Evolutionary conservation across 2,329 filamentous ascomycete genomes (phyloP), one percentile per base, ranked within the genome.

Genomic region (Pseudonectria foliicola): DNA sequence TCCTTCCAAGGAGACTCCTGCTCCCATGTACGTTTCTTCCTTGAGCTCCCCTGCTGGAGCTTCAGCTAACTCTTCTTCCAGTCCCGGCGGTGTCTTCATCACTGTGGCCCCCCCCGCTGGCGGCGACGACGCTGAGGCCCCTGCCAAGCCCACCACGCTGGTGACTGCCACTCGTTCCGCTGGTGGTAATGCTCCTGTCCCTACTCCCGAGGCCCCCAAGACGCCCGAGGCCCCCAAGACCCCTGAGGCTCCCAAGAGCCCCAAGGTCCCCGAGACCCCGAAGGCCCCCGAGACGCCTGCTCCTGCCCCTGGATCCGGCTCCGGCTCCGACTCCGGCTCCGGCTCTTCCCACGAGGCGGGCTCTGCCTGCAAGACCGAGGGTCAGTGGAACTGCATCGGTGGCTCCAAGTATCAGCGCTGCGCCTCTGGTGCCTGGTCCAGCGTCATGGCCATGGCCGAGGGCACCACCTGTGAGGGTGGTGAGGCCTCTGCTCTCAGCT

Each of bases 341-440:
- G 51, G 45, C 16, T 57, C 61, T 27, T 49, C 47, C 35, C 52
- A 54, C 31, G 45, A 53, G 14, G 51, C 62, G 6, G 66, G 64
- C 23, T 57, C 65, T 11, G 35, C 64, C 13, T 80, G 77, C 60
- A 56, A 51, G 24, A 38, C 58, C 4, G 75, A 80, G 47, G 77
- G 77, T 13, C 46, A 56, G 12, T 81, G 73, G 73, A 72, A 75
- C 57, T 81, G 77, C 52, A 59, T 77, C 16, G 63, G 59, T 13
- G 75, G 74, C 32, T 59, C 55, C 15, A 62, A 67, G 32, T 81
- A 77, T 65, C 76, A 80, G 59, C 74, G 75, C 37, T 81, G 77
- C 46, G 75, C 73, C n/a, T 70, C 65, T 11, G 76, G 76, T 6
- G 46, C 55, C 35, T 81, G 77, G 77, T 67, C 70, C 13, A 50